Evolutionary conservation across 345 rosid genomes (phyloP), one percentile per base, ranked within the genome.

Genomic region (Cardiospermum halicacabum): DNA sequence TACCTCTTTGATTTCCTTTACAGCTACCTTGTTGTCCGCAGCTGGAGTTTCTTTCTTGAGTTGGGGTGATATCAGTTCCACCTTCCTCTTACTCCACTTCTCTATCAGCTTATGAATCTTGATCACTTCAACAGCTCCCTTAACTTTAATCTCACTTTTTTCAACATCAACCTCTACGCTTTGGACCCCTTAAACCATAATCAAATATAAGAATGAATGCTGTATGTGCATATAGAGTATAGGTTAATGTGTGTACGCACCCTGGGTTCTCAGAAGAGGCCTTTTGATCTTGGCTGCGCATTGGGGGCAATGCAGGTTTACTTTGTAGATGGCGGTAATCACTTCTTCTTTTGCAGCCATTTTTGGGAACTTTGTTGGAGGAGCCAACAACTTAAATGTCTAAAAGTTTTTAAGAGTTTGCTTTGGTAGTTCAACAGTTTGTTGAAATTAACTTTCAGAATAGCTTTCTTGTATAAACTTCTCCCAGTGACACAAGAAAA

Each of bases 281-380:
- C 64, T 85, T 74, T 74, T 85, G 72, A 91, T 78, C 73, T 78
- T 80, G 43, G 71, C 58, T 12, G 92, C 90, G 37, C 94, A 89
- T 69, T 92, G 78, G 10, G 60, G 84, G 77, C 97, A 89, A 18
- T 92, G 97, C 56, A 92, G 78, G 59, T 89, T 88, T n/a, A 89
- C 86, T 80, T 68, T 89, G 85, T 85, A 87, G 36, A 85, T 77
- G 0, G 85, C 94, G 0, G 84, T 82, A 63, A 82, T 79, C 56
- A 81, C 72, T 55, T 67, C 85, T 22, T 72, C 75, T 60, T 66
- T 68, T 13, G 55, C 80, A 10, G 74, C 73, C 85, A 78, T 82
- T 30, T 7, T 50, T 40, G 30, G 10, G 51, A n/a, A 1, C 28
- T 6, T 5, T 19, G 54, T n/a, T 16, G 58, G 18, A 10, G 5